These are phyloP conservation scores for Chaetomidium leptoderma DNA, from an alignment of 495 filamentous ascomycete genomes.

Conservation along the genomic window DNA sequence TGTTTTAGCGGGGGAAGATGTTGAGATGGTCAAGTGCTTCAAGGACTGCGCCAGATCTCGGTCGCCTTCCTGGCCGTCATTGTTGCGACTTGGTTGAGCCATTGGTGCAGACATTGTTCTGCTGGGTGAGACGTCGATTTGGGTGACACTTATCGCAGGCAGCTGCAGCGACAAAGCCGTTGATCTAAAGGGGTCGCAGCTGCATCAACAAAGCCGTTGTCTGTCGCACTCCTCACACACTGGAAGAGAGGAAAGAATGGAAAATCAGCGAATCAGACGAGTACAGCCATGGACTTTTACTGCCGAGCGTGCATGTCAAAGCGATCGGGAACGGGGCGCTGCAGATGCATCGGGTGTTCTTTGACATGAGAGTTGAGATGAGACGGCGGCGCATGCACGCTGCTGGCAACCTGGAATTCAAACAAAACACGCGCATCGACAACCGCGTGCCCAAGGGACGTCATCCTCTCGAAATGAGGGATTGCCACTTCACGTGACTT, in stretches of 20 bases:
- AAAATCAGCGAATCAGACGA: too few species aligned
- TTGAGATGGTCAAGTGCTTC: constrained; percentile 39
- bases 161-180: background rate
- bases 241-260: too few species aligned
- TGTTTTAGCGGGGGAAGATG: constrained; percentile 27
- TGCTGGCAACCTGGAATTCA: background rate
- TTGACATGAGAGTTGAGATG: background rate
- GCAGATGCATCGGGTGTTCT: background rate
- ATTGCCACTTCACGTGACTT: background rate
- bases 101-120: constrained; percentile 18
- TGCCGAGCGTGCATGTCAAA: background rate
- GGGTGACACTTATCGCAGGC: background rate
- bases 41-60: constrained; percentile 40
- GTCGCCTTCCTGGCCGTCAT: constrained; percentile 18
- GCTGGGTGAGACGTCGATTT: constrained; percentile 6
- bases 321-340: background rate
- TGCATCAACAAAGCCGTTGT: background rate
- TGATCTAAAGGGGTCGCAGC: constrained; percentile 1
- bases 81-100: constrained; percentile 19
- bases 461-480: background rate
- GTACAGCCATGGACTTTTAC: background rate
- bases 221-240: background rate
- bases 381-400: background rate
- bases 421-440: constrained; percentile 5
- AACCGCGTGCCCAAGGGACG: background rate